phyloP scores from a whole-genome alignment of 371 early-diverging fungal genomes.

The Mucor irregularis region DNA sequence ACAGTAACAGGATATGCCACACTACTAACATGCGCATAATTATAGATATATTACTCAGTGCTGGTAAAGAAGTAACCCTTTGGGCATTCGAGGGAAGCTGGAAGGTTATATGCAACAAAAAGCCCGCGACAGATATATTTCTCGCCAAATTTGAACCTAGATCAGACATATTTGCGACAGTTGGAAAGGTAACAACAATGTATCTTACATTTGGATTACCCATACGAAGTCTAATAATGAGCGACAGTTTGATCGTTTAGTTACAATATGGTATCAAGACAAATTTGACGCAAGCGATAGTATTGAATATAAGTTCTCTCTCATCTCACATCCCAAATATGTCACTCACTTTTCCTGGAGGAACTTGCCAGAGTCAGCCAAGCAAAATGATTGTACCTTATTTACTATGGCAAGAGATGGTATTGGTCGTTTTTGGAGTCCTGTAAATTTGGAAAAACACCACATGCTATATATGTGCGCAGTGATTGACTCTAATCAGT shows the following conservation, averaged over 20 bases:
- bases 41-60: conserved; percentile 37
- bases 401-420: conserved; percentile 76
- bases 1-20: too few species aligned
- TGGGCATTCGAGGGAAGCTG: conserved; percentile 26
- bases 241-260: conserved; percentile 63
- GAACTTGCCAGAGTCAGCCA: conserved; percentile 27
- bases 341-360: conserved; percentile 75
- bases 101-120: conserved; percentile 19
- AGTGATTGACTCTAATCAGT: conserved; percentile 72
- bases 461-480: conserved; percentile 65
- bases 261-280: conserved; percentile 69
- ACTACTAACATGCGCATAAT: not conserved
- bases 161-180: conserved; percentile 66
- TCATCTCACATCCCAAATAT: conserved; percentile 69
- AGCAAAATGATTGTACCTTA: conserved; percentile 51
- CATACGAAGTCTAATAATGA: not conserved
- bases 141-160: conserved; percentile 68
- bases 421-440: conserved; percentile 80
- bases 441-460: conserved; percentile 43
- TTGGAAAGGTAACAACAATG: conserved; percentile 53
- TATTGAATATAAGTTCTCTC: conserved; percentile 58
- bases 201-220: not conserved
- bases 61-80: conserved; percentile 32
- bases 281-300: not conserved
- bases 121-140: conserved; percentile 26